phyloP scores from a whole-genome alignment of 148 eudicot species.

The Rhododendron vialii region DNA sequence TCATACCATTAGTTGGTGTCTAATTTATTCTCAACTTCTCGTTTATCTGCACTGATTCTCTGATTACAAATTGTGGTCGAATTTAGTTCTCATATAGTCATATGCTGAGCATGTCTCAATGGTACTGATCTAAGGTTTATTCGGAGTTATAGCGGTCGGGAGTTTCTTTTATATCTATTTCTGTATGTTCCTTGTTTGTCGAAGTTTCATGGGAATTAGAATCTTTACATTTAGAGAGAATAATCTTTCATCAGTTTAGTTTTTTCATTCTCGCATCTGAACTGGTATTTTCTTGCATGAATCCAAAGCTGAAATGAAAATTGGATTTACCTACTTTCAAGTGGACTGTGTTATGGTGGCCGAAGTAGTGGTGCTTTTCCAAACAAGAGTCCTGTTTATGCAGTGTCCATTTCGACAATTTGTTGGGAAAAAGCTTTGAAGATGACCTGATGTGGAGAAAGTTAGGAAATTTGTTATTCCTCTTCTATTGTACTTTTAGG shows the following conservation, averaged over 20 bases:
- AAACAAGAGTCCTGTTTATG: neutral
- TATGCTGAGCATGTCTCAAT: neutral
- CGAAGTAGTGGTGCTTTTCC: neutral
- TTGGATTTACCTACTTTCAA: neutral
- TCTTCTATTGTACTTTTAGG: neutral
- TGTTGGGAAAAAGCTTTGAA: neutral
- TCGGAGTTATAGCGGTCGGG: neutral
- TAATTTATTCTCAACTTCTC: constrained; percentile 3
- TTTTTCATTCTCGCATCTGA: neutral
- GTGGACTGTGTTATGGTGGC: neutral
- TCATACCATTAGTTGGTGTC: neutral
- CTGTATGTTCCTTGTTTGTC: neutral
- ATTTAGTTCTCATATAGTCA: neutral
- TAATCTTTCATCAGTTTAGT: neutral
- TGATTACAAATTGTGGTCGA: neutral
- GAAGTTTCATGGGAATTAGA: neutral
- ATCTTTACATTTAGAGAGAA: neutral
- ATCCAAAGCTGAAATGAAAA: neutral
- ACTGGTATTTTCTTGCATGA: neutral
- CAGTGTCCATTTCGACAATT: neutral
- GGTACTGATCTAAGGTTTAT: neutral
- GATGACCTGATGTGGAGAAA: neutral
- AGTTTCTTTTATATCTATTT: neutral
- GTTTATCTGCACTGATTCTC: neutral
- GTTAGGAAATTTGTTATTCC: neutral